Evolutionary conservation across 805 yeast genomes (phyloP).

Genomic region (Yarrowia hollandica): DNA sequence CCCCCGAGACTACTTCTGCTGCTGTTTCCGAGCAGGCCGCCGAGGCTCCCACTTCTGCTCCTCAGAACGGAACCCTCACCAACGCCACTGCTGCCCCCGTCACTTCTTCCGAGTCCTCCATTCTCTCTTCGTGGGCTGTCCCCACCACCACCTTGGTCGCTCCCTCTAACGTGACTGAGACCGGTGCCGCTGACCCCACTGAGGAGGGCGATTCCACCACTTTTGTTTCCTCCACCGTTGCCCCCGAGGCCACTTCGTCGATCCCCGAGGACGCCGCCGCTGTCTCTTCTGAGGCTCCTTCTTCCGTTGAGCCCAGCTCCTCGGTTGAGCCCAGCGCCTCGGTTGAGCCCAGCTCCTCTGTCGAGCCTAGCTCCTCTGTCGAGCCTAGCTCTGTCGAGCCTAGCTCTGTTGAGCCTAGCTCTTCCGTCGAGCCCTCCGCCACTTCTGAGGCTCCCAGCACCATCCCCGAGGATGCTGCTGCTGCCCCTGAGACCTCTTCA

Average conservation of each 20-base stretch:
- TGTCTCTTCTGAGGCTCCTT: not conserved
- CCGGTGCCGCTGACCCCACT: not conserved
- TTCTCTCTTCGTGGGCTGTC: not conserved
- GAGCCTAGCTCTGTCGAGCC: too few species aligned
- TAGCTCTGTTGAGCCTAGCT: too few species aligned
- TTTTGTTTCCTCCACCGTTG: conserved; percentile 16
- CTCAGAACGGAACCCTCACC: not conserved
- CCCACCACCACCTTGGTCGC: not conserved
- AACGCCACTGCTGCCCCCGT: conserved; percentile 7
- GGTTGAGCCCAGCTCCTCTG: too few species aligned
- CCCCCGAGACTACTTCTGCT: not conserved
- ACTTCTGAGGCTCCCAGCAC: too few species aligned
- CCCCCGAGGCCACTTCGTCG: not conserved
- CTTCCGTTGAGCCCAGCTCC: not conserved
- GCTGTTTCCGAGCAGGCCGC: not conserved
- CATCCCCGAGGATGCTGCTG: not conserved
- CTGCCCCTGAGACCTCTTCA: not conserved
- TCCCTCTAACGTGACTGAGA: not conserved
- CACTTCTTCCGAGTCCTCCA: not conserved
- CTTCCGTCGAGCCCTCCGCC: not conserved
- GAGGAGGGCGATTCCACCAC: conserved; percentile 15
- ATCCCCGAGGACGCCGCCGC: conserved; percentile 2
- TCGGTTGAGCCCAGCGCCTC: not conserved
- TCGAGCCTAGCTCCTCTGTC: not conserved
- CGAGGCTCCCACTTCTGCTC: not conserved